phyloP scores from a whole-genome alignment of 495 filamentous ascomycete genomes.

The Hypoxylon subgilvum region DNA sequence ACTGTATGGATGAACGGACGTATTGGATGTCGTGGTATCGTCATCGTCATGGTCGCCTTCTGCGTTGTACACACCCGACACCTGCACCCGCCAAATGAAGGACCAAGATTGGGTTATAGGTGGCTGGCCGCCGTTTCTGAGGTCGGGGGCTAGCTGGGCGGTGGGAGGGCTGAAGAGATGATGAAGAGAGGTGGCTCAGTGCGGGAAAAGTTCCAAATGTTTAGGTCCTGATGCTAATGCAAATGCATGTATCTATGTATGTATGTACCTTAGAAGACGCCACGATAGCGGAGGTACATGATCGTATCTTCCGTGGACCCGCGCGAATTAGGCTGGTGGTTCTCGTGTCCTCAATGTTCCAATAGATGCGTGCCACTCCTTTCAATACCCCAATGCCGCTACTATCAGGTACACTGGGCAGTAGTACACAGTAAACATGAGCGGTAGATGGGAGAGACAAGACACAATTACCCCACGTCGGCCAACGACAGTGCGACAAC shows the following conservation, averaged over 20 bases:
- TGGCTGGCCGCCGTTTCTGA: constrained; percentile 25
- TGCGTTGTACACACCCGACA: constrained; percentile 36
- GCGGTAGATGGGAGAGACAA: neutral
- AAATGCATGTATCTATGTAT: too few species aligned
- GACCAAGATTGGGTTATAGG: constrained; percentile 18
- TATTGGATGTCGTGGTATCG: constrained; percentile 21
- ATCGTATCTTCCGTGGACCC: neutral
- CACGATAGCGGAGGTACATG: constrained; percentile 26
- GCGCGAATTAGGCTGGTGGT: neutral
- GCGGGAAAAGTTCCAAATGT: neutral
- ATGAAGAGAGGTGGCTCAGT: constrained; percentile 5
- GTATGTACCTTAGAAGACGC: constrained; percentile 9
- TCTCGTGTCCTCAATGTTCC: too few species aligned
- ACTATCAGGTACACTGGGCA: too few species aligned
- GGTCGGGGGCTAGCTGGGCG: constrained; percentile 15
- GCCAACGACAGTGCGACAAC: constrained; percentile 42
- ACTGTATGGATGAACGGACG: too few species aligned
- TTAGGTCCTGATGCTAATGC: too few species aligned
- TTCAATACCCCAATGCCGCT: constrained; percentile 1
- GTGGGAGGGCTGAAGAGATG: constrained; percentile 9
- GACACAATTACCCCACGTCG: constrained; percentile 31
- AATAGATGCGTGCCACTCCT: too few species aligned
- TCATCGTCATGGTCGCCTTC: constrained; percentile 31
- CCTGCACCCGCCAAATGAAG: constrained; percentile 7
- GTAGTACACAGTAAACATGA: constrained; percentile 16